Conservation (phyloP, 140 eudicot species). For the Cichorium intybus region DNA sequence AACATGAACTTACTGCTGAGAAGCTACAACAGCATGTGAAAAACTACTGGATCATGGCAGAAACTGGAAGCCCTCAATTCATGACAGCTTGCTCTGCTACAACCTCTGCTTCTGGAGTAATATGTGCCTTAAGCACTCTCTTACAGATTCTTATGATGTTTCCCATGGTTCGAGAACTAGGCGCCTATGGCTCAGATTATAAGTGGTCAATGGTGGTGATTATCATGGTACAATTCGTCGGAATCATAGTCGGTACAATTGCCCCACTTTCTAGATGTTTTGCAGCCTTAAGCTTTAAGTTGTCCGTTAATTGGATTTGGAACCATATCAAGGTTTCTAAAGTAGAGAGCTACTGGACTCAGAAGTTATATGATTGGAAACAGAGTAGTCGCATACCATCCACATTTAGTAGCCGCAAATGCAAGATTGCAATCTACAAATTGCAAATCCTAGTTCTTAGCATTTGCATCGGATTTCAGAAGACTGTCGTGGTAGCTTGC, state of each 20-base stretch:
- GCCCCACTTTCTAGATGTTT: constrained; percentile 10
- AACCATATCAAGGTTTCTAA: not conserved
- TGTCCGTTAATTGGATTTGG: not conserved
- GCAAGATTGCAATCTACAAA: not conserved
- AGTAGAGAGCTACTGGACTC: constrained; percentile 6
- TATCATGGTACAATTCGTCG: not conserved
- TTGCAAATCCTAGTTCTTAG: not conserved
- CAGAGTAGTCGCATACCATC: not conserved
- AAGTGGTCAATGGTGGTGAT: not conserved
- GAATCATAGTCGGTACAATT: not conserved
- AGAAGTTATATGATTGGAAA: constrained; percentile 1
- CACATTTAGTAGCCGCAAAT: not conserved
- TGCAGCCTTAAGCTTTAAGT: not conserved
- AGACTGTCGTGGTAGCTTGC: not conserved
- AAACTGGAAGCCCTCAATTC: no score
- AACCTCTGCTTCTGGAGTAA: no score
- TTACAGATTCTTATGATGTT: not conserved
- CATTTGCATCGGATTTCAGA: not conserved
- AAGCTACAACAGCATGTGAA: not conserved
- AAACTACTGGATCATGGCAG: constrained; percentile 1
- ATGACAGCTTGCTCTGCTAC: no score
- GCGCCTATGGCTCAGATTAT: not conserved
- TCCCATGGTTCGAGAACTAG: not conserved
- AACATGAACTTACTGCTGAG: not conserved
- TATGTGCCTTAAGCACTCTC: not conserved